Evolutionary conservation across 805 yeast species (phyloP).

Genomic region (Nakazawaea pomicola): DNA sequence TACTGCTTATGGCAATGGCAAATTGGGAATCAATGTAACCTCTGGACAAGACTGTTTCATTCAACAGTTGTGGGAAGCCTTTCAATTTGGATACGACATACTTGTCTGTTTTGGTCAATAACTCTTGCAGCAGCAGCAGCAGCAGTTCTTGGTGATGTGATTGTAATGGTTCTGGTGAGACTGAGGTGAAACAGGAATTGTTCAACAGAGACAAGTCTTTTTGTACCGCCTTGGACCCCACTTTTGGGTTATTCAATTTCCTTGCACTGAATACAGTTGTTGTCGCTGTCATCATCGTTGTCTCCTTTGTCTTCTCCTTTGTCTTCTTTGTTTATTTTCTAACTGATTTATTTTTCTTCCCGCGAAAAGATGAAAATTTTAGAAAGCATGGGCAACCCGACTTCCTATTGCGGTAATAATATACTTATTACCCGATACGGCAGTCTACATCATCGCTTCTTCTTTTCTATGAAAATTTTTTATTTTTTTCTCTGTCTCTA

Average conservation of each 20-base stretch:
- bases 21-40: conserved; percentile 26
- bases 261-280: conserved; percentile 18
- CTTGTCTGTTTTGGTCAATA: conserved; percentile 49
- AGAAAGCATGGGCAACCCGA: too few species aligned
- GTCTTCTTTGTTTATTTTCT: conserved; percentile 4
- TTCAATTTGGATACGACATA: conserved; percentile 55
- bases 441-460: conserved; percentile 1
- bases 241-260: conserved; percentile 5
- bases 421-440: not conserved
- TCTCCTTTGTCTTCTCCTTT: too few species aligned
- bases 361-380: too few species aligned
- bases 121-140: not conserved
- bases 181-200: not conserved
- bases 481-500: not conserved
- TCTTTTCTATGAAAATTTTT: conserved; percentile 12
- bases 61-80: conserved; percentile 40
- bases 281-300: too few species aligned
- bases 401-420: too few species aligned
- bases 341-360: too few species aligned
- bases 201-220: not conserved
- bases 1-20: conserved; percentile 34
- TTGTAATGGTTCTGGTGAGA: conserved; percentile 9
- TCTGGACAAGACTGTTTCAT: conserved; percentile 16
- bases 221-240: not conserved
- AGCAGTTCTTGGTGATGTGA: conserved; percentile 1